Evolutionary conservation across 306 rosid species (phyloP).

Genomic region (Prunus mira): DNA sequence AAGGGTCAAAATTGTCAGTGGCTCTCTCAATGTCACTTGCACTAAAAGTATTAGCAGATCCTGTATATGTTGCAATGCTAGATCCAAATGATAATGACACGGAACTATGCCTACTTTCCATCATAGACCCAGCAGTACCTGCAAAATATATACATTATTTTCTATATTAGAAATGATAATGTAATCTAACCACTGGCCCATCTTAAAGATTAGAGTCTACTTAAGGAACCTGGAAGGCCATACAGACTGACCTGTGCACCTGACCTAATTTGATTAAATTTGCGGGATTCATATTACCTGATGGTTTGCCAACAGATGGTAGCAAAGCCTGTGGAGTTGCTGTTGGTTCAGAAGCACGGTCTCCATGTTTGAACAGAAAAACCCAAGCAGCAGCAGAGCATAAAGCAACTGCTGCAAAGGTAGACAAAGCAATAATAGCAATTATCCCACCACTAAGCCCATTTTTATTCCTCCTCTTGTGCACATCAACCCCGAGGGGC

Average conservation of each 20-base stretch:
- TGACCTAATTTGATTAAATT: not conserved
- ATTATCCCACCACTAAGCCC: constrained; percentile 57
- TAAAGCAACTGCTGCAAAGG: constrained; percentile 49
- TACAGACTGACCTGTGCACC: not conserved
- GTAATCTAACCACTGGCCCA: not conserved
- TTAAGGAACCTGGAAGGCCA: not conserved
- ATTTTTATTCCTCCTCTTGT: constrained; percentile 48
- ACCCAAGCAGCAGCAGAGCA: constrained; percentile 54
- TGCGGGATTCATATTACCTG: constrained; percentile 46
- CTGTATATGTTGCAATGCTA: constrained; percentile 73
- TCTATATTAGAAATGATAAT: not conserved
- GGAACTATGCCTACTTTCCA: constrained; percentile 57
- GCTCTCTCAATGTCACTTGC: constrained; percentile 70
- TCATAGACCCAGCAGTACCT: constrained; percentile 61
- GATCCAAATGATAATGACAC: constrained; percentile 77
- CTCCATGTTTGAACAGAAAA: constrained; percentile 49
- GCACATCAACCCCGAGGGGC: constrained; percentile 85
- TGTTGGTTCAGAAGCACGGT: constrained; percentile 31
- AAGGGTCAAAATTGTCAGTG: constrained; percentile 58
- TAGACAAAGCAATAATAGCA: constrained; percentile 56
- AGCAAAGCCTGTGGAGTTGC: constrained; percentile 36
- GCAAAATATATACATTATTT: constrained; percentile 26
- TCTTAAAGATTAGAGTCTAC: not conserved
- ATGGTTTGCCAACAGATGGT: constrained; percentile 52
- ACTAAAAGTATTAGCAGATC: constrained; percentile 87